Evolutionary conservation across 2,329 filamentous ascomycete species (phyloP).

Genomic region (Colletotrichum camelliae): DNA sequence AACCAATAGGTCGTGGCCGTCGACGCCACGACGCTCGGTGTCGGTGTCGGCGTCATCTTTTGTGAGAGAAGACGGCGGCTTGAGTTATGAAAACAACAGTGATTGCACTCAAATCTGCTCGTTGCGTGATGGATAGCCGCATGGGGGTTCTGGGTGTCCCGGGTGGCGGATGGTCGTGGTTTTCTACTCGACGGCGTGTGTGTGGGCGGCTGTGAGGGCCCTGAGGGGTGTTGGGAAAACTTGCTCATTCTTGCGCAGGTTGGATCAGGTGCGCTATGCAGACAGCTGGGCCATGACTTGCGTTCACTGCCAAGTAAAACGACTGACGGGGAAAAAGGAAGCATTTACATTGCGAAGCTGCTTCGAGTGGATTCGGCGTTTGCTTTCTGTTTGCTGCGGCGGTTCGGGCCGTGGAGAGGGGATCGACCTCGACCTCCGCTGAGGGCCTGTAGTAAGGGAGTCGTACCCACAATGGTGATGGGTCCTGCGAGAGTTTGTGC

Average conservation of each 20-base stretch:
- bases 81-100: fast-evolving
- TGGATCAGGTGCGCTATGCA: neutral
- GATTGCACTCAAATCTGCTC: slow-evolving; percentile 3
- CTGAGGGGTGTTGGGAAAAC: slow-evolving; percentile 1
- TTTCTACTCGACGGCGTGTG: neutral
- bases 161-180: neutral
- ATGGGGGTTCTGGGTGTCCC: neutral
- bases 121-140: neutral
- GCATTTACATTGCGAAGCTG: neutral
- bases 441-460: neutral
- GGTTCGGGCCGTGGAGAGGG: neutral
- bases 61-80: neutral
- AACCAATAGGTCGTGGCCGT: neutral
- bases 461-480: neutral
- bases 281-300: neutral
- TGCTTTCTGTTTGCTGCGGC: neutral
- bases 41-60: neutral
- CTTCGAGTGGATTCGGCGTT: neutral
- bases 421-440: neutral
- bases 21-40: neutral
- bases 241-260: slow-evolving; percentile 23
- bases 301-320: neutral
- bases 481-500: neutral
- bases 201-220: neutral
- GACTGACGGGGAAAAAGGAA: neutral